Conservation (phyloP, 257 asterid species). For the Craterostigma plantagineum region DNA sequence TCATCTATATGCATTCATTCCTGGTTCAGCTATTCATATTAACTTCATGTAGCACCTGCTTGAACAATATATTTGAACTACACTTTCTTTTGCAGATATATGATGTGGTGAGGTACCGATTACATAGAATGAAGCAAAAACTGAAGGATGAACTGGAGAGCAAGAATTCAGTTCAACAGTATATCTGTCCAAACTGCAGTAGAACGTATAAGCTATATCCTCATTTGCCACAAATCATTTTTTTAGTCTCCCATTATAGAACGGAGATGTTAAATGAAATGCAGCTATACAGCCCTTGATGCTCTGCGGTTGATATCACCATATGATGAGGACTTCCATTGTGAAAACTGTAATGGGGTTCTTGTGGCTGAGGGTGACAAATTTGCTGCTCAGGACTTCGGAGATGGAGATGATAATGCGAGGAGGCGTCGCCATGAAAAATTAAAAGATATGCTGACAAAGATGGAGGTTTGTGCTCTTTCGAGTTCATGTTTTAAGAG, state of each 20-base stretch:
- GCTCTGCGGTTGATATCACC: conserved; percentile 61
- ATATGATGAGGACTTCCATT: conserved; percentile 72
- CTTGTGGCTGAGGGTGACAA: conserved; percentile 79
- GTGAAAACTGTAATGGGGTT: conserved; percentile 74
- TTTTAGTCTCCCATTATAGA: neutral
- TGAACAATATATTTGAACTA: no score
- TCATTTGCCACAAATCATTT: no score
- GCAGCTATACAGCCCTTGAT: conserved; percentile 50
- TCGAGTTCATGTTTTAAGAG: no score
- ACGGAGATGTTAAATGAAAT: conserved; percentile 4
- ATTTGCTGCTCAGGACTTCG: conserved; percentile 51
- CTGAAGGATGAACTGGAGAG: conserved; percentile 88
- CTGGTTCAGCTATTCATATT: no score
- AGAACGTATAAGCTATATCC: conserved; percentile 34
- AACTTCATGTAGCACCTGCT: no score
- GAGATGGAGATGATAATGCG: conserved; percentile 89
- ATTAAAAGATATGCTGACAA: conserved; percentile 54
- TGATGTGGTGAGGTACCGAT: conserved; percentile 88
- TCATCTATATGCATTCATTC: no score
- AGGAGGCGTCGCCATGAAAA: conserved; percentile 72
- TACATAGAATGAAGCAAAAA: conserved; percentile 85
- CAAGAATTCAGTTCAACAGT: conserved; percentile 82
- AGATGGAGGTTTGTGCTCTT: conserved; percentile 62
- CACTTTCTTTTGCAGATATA: conserved; percentile 47
- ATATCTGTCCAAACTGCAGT: conserved; percentile 73